Conservation (phyloP, 2,329 filamentous ascomycete species). For the Teratosphaeria viscida region DNA sequence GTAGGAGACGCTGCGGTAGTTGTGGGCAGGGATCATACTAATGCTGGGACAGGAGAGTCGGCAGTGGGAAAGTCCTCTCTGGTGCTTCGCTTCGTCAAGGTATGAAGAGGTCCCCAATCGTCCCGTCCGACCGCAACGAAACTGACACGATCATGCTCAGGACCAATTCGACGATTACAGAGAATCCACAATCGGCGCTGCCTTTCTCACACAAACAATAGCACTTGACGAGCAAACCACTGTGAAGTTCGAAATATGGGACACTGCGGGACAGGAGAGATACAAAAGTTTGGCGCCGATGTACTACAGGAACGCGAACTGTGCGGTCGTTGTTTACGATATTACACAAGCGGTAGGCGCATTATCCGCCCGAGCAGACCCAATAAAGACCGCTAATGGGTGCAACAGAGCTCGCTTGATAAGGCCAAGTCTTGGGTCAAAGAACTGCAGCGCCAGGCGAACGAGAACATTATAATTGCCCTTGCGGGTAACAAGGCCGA, state of each 20-base stretch:
- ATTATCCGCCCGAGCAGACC: not conserved
- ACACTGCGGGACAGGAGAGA: constrained; percentile 94
- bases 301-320: constrained; percentile 99
- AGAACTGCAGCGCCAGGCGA: constrained; percentile 94
- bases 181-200: constrained; percentile 95
- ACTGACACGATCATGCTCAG: constrained; percentile 35
- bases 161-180: constrained; percentile 99
- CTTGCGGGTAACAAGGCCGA: constrained; percentile 97
- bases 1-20: constrained; percentile 43
- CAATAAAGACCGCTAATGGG: constrained; percentile 10
- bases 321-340: constrained; percentile 97
- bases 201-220: constrained; percentile 97
- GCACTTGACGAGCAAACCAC: constrained; percentile 96
- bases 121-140: not conserved
- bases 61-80: constrained; percentile 99
- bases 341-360: constrained; percentile 89
- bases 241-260: constrained; percentile 99
- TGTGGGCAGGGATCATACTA: not conserved
- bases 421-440: constrained; percentile 99
- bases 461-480: constrained; percentile 99
- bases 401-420: constrained; percentile 73
- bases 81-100: constrained; percentile 96
- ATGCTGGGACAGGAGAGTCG: constrained; percentile 57
- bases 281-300: constrained; percentile 98
- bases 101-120: constrained; percentile 32